Percentiles rank a stretch among this genome's conserved stretches.
These are phyloP conservation scores for Aleurites moluccanus DNA, from an alignment of 441 rosid species.

Conservation along the genomic window DNA sequence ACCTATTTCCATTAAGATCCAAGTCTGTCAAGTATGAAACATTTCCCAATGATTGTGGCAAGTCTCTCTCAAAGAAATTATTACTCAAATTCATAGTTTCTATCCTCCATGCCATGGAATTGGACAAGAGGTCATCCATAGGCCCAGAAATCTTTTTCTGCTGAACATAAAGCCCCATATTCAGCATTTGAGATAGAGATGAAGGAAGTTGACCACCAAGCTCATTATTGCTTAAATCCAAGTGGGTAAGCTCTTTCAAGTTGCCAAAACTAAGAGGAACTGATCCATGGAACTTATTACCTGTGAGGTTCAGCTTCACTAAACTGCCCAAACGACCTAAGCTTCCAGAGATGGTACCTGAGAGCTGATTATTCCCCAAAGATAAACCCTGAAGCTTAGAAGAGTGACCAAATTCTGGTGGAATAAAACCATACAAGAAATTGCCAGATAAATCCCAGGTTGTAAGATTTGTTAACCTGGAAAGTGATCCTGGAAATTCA, in stretches of 20 bases:
- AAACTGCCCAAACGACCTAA: conserved; percentile 60
- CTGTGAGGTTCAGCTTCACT: conserved; percentile 82
- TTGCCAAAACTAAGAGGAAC: conserved; percentile 67
- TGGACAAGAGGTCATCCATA: conserved; percentile 42
- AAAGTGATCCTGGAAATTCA: conserved; percentile 64
- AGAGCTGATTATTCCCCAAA: conserved; percentile 71
- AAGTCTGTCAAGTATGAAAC: conserved; percentile 64
- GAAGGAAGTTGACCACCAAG: conserved; percentile 67
- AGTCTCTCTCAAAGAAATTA: conserved; percentile 48
- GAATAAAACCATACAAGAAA: conserved; percentile 57
- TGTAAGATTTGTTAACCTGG: conserved; percentile 59
- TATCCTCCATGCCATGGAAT: conserved; percentile 61
- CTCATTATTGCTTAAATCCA: conserved; percentile 77
- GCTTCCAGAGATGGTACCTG: conserved; percentile 68
- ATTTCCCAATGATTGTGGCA: conserved; percentile 65
- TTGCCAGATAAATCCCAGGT: conserved; percentile 78
- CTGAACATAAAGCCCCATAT: conserved; percentile 76
- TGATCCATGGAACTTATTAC: conserved; percentile 54
- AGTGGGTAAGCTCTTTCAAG: conserved; percentile 70
- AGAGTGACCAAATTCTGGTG: conserved; percentile 52
- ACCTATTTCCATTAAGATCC: conserved; percentile 67
- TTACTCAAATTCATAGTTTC: conserved; percentile 64
- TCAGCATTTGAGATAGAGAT: conserved; percentile 57
- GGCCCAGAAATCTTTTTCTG: conserved; percentile 61
- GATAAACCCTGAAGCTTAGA: conserved; percentile 79